Evolutionary conservation across 2,329 filamentous ascomycete genomes (phyloP).

Genomic region (Anthostomella pinea): DNA sequence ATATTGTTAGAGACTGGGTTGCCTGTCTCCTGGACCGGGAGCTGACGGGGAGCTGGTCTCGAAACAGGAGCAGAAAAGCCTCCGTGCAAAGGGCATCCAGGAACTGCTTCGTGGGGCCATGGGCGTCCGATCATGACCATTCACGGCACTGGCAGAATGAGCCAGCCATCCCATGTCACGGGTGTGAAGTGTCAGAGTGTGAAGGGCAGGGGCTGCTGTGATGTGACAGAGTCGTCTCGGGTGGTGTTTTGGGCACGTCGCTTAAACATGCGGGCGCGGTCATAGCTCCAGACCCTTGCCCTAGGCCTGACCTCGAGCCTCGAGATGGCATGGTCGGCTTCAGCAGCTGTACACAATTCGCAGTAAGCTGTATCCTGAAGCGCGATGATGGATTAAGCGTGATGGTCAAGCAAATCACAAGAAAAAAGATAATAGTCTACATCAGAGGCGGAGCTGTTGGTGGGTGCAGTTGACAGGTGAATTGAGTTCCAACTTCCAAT

Average conservation of each 20-base stretch:
- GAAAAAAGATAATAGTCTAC: no score
- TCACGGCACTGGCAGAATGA: slow-evolving; percentile 1
- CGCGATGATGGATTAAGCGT: no score
- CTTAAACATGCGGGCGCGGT: slow-evolving; percentile 23
- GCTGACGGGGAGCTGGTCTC: slow-evolving; percentile 35
- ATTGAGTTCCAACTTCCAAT: no score
- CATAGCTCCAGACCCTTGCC: slow-evolving; percentile 17
- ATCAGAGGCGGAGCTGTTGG: not conserved
- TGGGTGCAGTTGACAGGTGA: no score
- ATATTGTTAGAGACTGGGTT: slow-evolving; percentile 14
- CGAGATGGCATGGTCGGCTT: not conserved
- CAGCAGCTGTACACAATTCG: no score
- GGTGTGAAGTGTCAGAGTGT: slow-evolving; percentile 16
- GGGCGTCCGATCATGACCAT: slow-evolving; percentile 29
- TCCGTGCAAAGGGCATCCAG: slow-evolving; percentile 31
- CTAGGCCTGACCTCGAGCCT: not conserved
- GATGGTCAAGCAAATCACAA: no score
- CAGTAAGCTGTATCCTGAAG: no score
- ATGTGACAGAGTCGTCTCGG: slow-evolving; percentile 51
- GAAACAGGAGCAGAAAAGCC: slow-evolving; percentile 40
- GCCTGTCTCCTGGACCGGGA: slow-evolving; percentile 21
- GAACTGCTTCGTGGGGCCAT: slow-evolving; percentile 27
- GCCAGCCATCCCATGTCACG: no score
- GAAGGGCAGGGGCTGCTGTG: slow-evolving; percentile 23
- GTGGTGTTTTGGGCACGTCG: slow-evolving; percentile 41